These are phyloP conservation scores for Aeschynomene evenia DNA, from an alignment of 306 rosid genomes.

Conservation along the genomic window DNA sequence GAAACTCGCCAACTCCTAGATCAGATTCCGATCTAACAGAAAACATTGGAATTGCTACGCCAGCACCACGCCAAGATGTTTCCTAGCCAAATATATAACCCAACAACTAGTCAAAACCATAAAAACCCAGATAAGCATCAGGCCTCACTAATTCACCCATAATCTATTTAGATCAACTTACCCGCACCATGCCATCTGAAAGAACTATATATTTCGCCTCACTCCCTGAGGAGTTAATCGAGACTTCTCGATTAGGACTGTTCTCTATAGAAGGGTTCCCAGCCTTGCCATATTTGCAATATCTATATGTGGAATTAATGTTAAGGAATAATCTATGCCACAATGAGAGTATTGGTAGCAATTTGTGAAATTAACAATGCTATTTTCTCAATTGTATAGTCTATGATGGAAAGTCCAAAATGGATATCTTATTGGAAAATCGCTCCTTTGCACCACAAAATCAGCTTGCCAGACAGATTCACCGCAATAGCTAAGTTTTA, in stretches of 20 bases:
- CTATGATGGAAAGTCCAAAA: constrained; percentile 26
- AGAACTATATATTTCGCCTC: constrained; percentile 61
- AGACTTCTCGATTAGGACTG: constrained; percentile 69
- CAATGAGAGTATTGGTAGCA: not conserved
- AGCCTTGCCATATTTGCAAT: constrained; percentile 62
- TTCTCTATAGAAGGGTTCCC: constrained; percentile 67
- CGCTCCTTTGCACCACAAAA: constrained; percentile 56
- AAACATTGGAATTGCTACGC: constrained; percentile 92
- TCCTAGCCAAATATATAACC: constrained; percentile 49
- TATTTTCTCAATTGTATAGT: not conserved
- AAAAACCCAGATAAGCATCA: constrained; percentile 6
- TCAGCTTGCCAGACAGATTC: constrained; percentile 86
- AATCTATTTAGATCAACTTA: constrained; percentile 37
- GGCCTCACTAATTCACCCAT: not conserved
- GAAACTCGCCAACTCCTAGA: constrained; percentile 99
- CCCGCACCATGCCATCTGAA: constrained; percentile 92
- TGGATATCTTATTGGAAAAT: constrained; percentile 88
- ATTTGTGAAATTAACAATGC: constrained; percentile 23
- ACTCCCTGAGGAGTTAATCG: constrained; percentile 47
- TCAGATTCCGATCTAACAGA: constrained; percentile 86
- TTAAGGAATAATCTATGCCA: constrained; percentile 53
- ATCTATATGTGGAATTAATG: constrained; percentile 65
- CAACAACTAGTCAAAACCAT: constrained; percentile 23
- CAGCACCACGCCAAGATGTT: constrained; percentile 93
- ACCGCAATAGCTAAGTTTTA: constrained; percentile 77